Percentiles rank a stretch among this genome's conserved stretches.
Evolutionary conservation across 2,329 filamentous ascomycete genomes (phyloP).

Genomic region (Claviceps paspali): DNA sequence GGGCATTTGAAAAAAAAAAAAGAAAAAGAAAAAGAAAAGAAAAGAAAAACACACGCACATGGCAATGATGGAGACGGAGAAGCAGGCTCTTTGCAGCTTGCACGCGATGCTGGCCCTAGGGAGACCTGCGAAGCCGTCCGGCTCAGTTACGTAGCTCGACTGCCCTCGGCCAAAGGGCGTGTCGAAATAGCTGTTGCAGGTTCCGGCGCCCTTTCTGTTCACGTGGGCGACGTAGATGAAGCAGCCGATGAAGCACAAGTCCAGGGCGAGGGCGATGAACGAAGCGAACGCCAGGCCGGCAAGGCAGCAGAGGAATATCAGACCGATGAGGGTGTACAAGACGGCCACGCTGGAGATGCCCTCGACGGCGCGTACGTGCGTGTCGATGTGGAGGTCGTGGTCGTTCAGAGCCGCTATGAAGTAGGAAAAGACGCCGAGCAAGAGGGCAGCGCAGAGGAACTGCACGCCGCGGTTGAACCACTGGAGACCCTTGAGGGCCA

Average conservation of each 20-base stretch:
- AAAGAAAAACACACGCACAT: no score
- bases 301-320: conserved; percentile 63
- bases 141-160: conserved; percentile 31
- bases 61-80: conserved; percentile 65
- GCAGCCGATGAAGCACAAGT: conserved; percentile 57
- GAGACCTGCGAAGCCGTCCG: no score
- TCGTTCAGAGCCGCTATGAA: conserved; percentile 61
- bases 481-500: conserved; percentile 52
- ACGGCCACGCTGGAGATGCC: conserved; percentile 62
- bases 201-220: conserved; percentile 51
- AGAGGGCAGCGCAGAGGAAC: conserved; percentile 55
- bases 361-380: conserved; percentile 56
- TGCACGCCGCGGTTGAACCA: conserved; percentile 60
- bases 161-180: conserved; percentile 56
- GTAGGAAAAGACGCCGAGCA: conserved; percentile 71
- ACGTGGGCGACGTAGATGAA: conserved; percentile 73
- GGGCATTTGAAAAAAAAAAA: no score
- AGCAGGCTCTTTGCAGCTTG: conserved; percentile 57
- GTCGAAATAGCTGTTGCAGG: conserved; percentile 43
- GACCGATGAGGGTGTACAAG: conserved; percentile 58
- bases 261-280: conserved; percentile 57
- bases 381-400: conserved; percentile 46
- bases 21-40: no score
- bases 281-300: conserved; percentile 62
- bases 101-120: no score